phyloP scores from a whole-genome alignment of 306 rosid species.

The Cercis canadensis region DNA sequence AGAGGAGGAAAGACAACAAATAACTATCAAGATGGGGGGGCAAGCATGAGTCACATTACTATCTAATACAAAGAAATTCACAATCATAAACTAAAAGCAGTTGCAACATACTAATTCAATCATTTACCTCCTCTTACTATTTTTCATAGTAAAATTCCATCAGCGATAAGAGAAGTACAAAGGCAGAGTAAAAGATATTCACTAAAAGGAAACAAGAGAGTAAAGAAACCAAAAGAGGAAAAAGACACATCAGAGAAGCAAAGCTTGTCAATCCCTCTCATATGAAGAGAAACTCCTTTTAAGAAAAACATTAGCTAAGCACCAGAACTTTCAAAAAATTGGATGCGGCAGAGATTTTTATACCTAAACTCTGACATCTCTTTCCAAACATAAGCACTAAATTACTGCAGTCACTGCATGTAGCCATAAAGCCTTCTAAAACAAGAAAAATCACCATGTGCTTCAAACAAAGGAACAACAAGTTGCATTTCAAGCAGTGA shows the following conservation, averaged over 20 bases:
- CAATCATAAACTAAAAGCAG: neutral
- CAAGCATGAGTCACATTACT: too few species aligned
- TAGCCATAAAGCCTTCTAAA: neutral
- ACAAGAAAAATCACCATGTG: neutral
- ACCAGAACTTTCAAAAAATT: neutral
- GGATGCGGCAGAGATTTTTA: slow-evolving; percentile 6
- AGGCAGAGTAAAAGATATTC: neutral
- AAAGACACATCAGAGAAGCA: too few species aligned
- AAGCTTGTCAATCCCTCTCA: too few species aligned
- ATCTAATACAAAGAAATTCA: neutral
- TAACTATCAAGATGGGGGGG: too few species aligned
- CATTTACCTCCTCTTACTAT: neutral
- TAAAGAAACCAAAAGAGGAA: too few species aligned
- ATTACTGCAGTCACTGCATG: neutral
- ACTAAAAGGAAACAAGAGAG: neutral
- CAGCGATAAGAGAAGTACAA: neutral
- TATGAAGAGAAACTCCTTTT: too few species aligned
- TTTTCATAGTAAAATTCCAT: too few species aligned
- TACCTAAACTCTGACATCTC: neutral
- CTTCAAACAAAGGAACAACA: neutral
- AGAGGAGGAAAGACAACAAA: neutral
- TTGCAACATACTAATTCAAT: neutral
- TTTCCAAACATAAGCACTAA: slow-evolving; percentile 23
- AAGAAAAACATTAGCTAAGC: too few species aligned
- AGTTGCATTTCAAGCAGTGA: neutral